These are phyloP conservation scores for Silene vulgaris DNA, from an alignment of 179 eudicot genomes.

Conservation along the genomic window DNA sequence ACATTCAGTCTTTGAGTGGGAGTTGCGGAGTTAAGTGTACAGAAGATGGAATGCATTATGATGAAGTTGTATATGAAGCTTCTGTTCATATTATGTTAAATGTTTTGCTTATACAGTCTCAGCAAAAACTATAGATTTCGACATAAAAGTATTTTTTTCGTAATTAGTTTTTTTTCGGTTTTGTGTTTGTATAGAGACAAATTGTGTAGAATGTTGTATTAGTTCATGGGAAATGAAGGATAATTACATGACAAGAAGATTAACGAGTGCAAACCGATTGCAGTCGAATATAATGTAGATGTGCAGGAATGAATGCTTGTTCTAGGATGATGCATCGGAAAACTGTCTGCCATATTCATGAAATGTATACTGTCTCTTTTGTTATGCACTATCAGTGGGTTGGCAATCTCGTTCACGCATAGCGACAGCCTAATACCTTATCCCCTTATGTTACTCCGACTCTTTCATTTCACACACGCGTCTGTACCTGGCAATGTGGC, in stretches of 20 bases:
- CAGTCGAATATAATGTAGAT: not conserved
- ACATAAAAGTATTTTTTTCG: not conserved
- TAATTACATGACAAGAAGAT: not conserved
- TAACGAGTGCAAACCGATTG: not conserved
- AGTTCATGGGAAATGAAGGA: too few species aligned
- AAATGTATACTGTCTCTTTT: too few species aligned
- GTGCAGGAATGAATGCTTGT: not conserved
- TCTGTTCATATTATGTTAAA: conserved; percentile 76
- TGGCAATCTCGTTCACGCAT: too few species aligned
- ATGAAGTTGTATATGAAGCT: conserved; percentile 61
- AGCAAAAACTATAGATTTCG: conserved; percentile 55
- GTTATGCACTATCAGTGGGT: too few species aligned
- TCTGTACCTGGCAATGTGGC: too few species aligned
- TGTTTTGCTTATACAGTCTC: conserved; percentile 83
- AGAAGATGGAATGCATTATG: conserved; percentile 86
- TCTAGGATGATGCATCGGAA: not conserved
- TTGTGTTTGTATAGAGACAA: not conserved
- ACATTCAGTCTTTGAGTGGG: conserved; percentile 49
- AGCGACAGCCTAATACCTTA: too few species aligned
- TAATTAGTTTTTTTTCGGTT: not conserved
- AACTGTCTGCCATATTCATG: too few species aligned
- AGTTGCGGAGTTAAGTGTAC: conserved; percentile 71
- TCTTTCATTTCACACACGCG: too few species aligned
- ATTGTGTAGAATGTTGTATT: too few species aligned
- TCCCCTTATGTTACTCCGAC: too few species aligned